These are phyloP conservation scores for Curvularia eragrostidis DNA, from an alignment of 2,329 filamentous ascomycete genomes.

Conservation along the genomic window DNA sequence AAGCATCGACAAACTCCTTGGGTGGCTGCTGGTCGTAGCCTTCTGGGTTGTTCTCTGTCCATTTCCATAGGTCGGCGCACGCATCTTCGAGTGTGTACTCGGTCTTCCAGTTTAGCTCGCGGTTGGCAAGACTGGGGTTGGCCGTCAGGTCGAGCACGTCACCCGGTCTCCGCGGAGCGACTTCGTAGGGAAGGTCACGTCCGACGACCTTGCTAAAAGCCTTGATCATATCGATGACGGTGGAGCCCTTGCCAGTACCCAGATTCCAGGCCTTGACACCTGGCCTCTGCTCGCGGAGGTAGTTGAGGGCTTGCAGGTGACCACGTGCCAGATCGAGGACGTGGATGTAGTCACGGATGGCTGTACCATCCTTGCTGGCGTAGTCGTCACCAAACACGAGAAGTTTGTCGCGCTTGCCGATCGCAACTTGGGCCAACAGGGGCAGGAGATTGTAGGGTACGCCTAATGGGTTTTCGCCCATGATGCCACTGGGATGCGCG, in stretches of 20 bases:
- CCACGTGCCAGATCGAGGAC: slow-evolving; percentile 87
- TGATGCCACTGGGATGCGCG: slow-evolving; percentile 91
- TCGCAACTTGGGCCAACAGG: slow-evolving; percentile 92
- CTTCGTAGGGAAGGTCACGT: slow-evolving; percentile 83
- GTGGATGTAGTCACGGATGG: slow-evolving; percentile 98
- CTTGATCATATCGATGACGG: slow-evolving; percentile 96
- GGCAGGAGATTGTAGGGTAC: slow-evolving; percentile 96
- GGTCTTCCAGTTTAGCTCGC: slow-evolving; percentile 91
- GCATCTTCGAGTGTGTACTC: slow-evolving; percentile 89
- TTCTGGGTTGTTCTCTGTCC: slow-evolving; percentile 96
- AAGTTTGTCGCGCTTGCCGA: slow-evolving; percentile 91
- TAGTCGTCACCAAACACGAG: slow-evolving; percentile 97
- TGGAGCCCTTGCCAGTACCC: slow-evolving; percentile 91
- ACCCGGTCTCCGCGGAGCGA: slow-evolving; percentile 80
- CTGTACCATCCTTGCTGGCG: slow-evolving; percentile 84
- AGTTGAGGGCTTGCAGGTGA: slow-evolving; percentile 87
- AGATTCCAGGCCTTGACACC: slow-evolving; percentile 97
- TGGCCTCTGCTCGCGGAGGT: slow-evolving; percentile 81
- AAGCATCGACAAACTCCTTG: slow-evolving; percentile 72
- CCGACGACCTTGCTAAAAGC: slow-evolving; percentile 90
- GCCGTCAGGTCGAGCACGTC: slow-evolving; percentile 96
- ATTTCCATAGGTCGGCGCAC: slow-evolving; percentile 93
- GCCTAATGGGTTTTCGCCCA: slow-evolving; percentile 97
- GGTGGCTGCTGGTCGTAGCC: slow-evolving; percentile 95
- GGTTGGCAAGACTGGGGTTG: slow-evolving; percentile 84